These are phyloP conservation scores for Nicotiana paniculata DNA, from an alignment of 257 asterid species.

Conservation along the genomic window DNA sequence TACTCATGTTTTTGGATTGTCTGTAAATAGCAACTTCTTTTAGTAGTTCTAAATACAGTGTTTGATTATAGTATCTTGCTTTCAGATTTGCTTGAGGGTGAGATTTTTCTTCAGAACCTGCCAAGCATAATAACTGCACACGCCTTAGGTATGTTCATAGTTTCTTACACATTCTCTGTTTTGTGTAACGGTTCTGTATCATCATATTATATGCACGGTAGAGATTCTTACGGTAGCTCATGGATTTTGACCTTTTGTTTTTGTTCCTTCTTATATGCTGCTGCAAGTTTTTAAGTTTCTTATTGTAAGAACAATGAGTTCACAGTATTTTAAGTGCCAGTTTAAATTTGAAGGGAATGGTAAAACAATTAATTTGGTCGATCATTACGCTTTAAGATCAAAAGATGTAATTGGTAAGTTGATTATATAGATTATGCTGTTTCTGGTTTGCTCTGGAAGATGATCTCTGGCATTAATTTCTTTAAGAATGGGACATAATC, in stretches of 20 bases:
- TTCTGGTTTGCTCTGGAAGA: background rate
- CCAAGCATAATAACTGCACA: conserved; percentile 92
- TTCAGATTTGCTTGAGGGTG: conserved; percentile 90
- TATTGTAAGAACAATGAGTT: background rate
- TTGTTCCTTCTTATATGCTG: background rate
- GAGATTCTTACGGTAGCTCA: background rate
- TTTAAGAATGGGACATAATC: background rate
- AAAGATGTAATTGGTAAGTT: background rate
- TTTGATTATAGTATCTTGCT: conserved; percentile 19
- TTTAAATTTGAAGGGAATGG: background rate
- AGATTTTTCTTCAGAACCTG: conserved; percentile 94
- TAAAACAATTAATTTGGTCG: background rate
- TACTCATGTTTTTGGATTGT: background rate
- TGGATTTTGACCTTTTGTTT: background rate
- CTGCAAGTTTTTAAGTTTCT: background rate
- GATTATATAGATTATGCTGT: background rate
- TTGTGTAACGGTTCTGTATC: background rate
- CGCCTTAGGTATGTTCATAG: conserved; percentile 61
- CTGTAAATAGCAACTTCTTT: background rate
- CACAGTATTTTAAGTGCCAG: background rate
- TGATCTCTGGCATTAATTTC: background rate
- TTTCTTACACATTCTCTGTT: background rate
- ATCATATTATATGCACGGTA: background rate
- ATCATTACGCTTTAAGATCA: background rate
- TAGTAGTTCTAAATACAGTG: background rate